These are phyloP conservation scores for Penicillium arizonense DNA, from an alignment of 495 filamentous ascomycete genomes.

Conservation along the genomic window DNA sequence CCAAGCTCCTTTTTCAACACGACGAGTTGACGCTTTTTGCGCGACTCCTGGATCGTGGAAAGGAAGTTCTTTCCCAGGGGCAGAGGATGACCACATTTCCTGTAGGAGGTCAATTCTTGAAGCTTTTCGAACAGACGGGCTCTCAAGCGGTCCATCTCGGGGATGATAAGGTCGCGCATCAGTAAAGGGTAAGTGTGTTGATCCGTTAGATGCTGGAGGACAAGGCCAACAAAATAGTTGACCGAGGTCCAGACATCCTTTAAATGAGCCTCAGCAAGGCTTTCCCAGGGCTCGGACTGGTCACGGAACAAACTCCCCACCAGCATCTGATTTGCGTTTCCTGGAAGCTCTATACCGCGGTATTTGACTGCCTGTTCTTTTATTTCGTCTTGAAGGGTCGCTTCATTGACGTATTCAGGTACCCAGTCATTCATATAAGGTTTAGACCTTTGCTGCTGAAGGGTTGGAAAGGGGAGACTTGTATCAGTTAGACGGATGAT, in stretches of 20 bases:
- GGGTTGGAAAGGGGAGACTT: neutral
- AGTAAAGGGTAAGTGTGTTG: constrained; percentile 32
- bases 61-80: constrained; percentile 43
- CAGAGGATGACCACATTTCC: constrained; percentile 43
- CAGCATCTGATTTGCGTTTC: constrained; percentile 44
- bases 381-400: constrained; percentile 15
- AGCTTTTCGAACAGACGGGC: constrained; percentile 38
- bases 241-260: constrained; percentile 20
- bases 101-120: constrained; percentile 37
- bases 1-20: neutral
- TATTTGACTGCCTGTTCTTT: constrained; percentile 14
- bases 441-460: neutral
- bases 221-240: constrained; percentile 25
- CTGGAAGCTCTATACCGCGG: constrained; percentile 44
- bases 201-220: constrained; percentile 26
- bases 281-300: constrained; percentile 40
- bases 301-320: constrained; percentile 43
- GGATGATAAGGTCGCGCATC: constrained; percentile 21
- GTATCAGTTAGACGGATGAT: neutral
- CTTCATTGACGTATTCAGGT: constrained; percentile 5
- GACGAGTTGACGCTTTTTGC: constrained; percentile 19
- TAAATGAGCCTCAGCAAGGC: constrained; percentile 23
- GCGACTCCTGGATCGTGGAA: constrained; percentile 21
- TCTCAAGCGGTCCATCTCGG: constrained; percentile 29
- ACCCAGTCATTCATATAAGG: constrained; percentile 19